Base-by-base conservation (phyloP, 2,329 filamentous ascomycete species). In the Coniochaeta ligniaria region DNA sequence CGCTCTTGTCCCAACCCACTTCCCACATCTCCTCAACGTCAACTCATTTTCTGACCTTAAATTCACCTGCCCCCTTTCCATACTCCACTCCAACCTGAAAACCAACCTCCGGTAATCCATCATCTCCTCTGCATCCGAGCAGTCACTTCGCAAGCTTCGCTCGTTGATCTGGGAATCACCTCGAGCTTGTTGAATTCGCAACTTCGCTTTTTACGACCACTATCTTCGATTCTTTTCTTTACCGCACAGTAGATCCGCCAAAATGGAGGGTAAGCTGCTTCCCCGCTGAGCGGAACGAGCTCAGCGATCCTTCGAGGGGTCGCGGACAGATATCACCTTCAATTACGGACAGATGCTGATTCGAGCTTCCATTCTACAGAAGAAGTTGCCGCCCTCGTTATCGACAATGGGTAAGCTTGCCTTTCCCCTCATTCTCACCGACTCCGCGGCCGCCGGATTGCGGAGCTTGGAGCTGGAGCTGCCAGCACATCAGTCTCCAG, bases 311-410 rank as follows among this genome's bases (percentile, higher is more conserved):
- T 14, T 62, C 63, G 60, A 58, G 62, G 28, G 28, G 41, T 41
- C 26, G 47, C 22, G 17, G 47, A 38, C 14, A 33, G 9, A 47
- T 17, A n/a, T 47, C 20, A 16, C n/a, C 54, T 6, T 36, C 54
- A 38, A n/a, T 38, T 1, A 24, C 31, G 35, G n/a, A 36, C 54
- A n/a, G 62, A 72, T 65, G 72, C 83, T 84, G 68, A 83, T 74
- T 36, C 67, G 63, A 68, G 69, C 75, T 71, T 66, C 64, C 65
- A 67, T 14, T 24, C 7, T 82, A 80, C 78, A 98, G 95, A 99
- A 88, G 95, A 99, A 92, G 95, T 99, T 83, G 95, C 95, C 81
- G 95, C 95, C 82, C 93, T 99, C 91, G 95, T 99, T 83, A 98
- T 99, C 84, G 95, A 99, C 93, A 99, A 99, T 98, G 95, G 95